These are phyloP conservation scores for Erythrophleum ivorense DNA, from an alignment of 331 rosid genomes.

Conservation along the genomic window DNA sequence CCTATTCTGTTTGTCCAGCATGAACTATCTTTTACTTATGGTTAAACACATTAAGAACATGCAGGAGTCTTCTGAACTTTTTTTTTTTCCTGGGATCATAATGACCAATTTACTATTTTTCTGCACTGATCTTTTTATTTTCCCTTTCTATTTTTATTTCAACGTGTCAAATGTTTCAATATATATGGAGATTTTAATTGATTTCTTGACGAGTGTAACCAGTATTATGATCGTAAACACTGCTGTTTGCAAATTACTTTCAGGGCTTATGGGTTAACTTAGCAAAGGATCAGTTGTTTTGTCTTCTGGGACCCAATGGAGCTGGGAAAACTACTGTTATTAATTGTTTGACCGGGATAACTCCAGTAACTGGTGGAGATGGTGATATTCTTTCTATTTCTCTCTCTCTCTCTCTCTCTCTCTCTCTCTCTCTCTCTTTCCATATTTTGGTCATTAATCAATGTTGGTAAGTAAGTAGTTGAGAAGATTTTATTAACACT, in stretches of 20 bases:
- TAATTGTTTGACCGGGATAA: slow-evolving; percentile 89
- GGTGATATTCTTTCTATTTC: slow-evolving; percentile 52
- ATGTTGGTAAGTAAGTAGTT: slow-evolving; percentile 2
- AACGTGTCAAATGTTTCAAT: slow-evolving; percentile 11
- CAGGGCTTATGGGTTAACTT: slow-evolving; percentile 93
- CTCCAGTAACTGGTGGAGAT: slow-evolving; percentile 87
- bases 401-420: background rate
- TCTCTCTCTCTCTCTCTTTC: background rate
- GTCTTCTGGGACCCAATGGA: slow-evolving; percentile 95
- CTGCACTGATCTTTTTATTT: background rate
- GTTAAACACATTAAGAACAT: background rate
- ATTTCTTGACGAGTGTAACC: background rate
- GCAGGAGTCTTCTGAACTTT: slow-evolving; percentile 25
- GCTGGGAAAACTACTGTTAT: slow-evolving; percentile 94
- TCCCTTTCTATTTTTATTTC: background rate
- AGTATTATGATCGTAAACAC: slow-evolving; percentile 19
- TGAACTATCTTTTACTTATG: slow-evolving; percentile 21
- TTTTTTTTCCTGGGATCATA: background rate
- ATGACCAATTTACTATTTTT: slow-evolving; percentile 18
- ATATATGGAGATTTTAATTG: slow-evolving; percentile 3
- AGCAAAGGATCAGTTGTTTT: slow-evolving; percentile 80
- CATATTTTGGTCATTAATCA: slow-evolving; percentile 23
- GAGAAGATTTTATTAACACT: slow-evolving; percentile 27
- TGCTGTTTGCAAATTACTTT: slow-evolving; percentile 41
- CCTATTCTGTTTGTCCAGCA: background rate